Conservation (phyloP, 2,329 filamentous ascomycete species). For the Coniella vitis region DNA sequence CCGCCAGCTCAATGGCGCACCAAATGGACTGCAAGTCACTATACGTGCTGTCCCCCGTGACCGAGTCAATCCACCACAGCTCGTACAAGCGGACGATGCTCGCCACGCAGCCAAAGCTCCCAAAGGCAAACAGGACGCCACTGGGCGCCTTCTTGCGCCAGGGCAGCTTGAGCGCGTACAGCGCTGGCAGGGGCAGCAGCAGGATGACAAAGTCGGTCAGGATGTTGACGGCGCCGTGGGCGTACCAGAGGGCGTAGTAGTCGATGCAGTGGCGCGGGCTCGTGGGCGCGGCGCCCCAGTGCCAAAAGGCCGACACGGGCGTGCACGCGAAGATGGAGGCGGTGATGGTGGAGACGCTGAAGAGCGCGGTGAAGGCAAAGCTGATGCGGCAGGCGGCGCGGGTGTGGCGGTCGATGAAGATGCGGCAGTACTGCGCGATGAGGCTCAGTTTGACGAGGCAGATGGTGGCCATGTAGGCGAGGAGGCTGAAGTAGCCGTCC, state of each 20-base stretch:
- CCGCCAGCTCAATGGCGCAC: neutral
- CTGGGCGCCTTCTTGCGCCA: neutral
- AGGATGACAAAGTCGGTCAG: neutral
- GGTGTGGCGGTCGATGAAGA: neutral
- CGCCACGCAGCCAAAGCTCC: neutral
- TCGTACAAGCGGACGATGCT: neutral
- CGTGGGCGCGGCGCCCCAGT: neutral
- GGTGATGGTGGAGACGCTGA: neutral
- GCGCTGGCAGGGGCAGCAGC: neutral
- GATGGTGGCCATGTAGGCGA: neutral
- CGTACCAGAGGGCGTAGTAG: neutral
- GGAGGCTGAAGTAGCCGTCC: neutral
- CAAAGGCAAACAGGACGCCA: neutral
- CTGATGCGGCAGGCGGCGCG: neutral
- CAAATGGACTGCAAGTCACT: neutral
- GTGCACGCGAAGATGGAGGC: neutral
- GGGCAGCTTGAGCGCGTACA: neutral
- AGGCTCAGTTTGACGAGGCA: neutral
- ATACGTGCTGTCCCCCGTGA: neutral
- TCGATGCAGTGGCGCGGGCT: neutral
- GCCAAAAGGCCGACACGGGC: neutral
- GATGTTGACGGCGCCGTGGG: neutral
- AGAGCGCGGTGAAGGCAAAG: constrained; percentile 1
- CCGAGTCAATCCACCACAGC: neutral
- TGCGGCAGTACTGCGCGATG: neutral